Percentiles rank a stretch among this genome's conserved stretches.
Evolutionary conservation across 768 basidiomycete genomes (phyloP).

Genomic region (Tubosaeta sp.): DNA sequence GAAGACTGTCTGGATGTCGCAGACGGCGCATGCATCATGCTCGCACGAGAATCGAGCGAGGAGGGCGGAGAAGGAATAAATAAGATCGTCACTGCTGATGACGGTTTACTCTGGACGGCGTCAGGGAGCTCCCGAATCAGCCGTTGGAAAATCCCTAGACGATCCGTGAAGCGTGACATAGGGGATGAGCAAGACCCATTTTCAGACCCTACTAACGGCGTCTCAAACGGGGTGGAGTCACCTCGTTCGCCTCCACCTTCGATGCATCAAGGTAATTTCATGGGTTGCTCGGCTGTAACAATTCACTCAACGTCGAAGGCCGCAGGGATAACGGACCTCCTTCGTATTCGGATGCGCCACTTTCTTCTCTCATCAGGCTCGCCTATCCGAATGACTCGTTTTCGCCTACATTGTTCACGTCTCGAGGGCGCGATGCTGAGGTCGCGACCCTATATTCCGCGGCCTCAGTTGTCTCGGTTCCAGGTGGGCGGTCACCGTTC

Average conservation of each 20-base stretch:
- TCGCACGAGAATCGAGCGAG: constrained; percentile 65
- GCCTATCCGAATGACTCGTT: constrained; percentile 65
- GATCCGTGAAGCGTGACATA: constrained; percentile 24
- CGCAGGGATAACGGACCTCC: constrained; percentile 21
- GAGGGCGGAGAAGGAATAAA: constrained; percentile 63
- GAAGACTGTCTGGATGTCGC: constrained; percentile 75
- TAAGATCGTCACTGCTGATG: constrained; percentile 78
- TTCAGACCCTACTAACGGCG: constrained; percentile 11
- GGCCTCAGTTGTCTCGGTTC: constrained; percentile 71
- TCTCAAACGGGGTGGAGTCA: constrained; percentile 16
- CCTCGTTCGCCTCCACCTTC: constrained; percentile 11
- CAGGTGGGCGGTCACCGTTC: constrained; percentile 39
- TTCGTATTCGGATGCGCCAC: constrained; percentile 60
- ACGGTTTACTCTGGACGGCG: constrained; percentile 86
- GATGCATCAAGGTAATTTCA: constrained; percentile 19
- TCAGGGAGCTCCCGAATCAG: constrained; percentile 76
- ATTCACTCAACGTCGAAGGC: constrained; percentile 18
- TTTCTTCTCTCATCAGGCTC: constrained; percentile 64
- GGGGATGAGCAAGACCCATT: constrained; percentile 12
- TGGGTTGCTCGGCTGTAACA: not conserved
- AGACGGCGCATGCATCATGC: constrained; percentile 84
- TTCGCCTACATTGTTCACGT: constrained; percentile 31
- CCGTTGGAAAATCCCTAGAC: constrained; percentile 70
- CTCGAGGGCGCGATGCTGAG: constrained; percentile 61
- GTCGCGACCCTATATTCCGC: constrained; percentile 87